Evolutionary conservation across 805 yeast genomes (phyloP).

Genomic region (Metschnikowia anglica): DNA sequence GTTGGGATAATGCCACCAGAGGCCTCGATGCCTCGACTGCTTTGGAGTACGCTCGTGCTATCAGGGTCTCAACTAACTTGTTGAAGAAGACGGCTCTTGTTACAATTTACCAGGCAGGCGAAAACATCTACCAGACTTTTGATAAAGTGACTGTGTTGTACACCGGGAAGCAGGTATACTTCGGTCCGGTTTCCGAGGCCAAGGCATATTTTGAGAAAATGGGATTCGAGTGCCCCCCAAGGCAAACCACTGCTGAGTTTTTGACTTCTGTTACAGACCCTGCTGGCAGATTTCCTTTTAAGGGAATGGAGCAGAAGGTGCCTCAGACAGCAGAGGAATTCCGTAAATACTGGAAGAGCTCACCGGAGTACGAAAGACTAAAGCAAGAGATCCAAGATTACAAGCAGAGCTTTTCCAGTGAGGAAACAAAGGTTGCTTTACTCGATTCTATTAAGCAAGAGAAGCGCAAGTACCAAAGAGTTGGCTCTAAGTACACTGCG

Average conservation of each 20-base stretch:
- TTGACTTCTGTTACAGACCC: constrained; percentile 71
- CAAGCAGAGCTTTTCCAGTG: constrained; percentile 8
- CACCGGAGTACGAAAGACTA: constrained; percentile 31
- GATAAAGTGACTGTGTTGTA: constrained; percentile 34
- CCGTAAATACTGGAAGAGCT: constrained; percentile 54
- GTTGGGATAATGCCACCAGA: constrained; percentile 37
- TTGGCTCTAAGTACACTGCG: constrained; percentile 44
- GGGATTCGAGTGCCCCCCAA: constrained; percentile 63
- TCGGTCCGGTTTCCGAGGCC: constrained; percentile 57
- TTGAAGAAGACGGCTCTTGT: constrained; percentile 20
- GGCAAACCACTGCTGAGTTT: constrained; percentile 72
- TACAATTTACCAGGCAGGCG: constrained; percentile 31
- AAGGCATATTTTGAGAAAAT: constrained; percentile 57
- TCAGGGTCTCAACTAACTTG: constrained; percentile 26
- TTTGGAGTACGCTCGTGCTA: constrained; percentile 31
- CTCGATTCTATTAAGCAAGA: constrained; percentile 36
- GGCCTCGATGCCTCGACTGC: constrained; percentile 37
- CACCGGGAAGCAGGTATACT: constrained; percentile 53
- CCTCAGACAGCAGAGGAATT: constrained; percentile 67
- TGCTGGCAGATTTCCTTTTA: constrained; percentile 49
- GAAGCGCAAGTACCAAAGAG: constrained; percentile 37
- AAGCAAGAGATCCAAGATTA: constrained; percentile 24
- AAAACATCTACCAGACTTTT: constrained; percentile 30
- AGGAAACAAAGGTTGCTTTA: constrained; percentile 28
- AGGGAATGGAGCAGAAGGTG: constrained; percentile 50